Percentiles rank a stretch among this genome's conserved stretches.
These are phyloP conservation scores for Pseudogymnoascus sp. DNA, from an alignment of 2,329 filamentous ascomycete genomes.

Conservation along the genomic window DNA sequence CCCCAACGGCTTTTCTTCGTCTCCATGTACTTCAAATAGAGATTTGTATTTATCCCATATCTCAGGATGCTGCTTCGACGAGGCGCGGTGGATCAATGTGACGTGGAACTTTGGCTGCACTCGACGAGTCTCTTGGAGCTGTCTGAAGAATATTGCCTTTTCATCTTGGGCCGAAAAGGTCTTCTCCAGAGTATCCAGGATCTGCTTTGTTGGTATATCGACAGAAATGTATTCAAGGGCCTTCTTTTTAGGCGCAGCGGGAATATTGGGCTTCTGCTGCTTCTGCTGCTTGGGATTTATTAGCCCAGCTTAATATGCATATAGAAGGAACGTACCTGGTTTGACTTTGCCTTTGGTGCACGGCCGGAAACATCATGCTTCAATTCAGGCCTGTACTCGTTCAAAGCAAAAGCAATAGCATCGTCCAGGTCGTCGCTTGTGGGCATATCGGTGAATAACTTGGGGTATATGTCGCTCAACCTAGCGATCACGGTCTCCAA, in stretches of 20 bases:
- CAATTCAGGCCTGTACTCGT: constrained; percentile 68
- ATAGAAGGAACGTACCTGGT: constrained; percentile 22
- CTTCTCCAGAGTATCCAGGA: constrained; percentile 55
- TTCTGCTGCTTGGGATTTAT: constrained; percentile 19
- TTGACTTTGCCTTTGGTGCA: constrained; percentile 33
- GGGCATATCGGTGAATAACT: constrained; percentile 64
- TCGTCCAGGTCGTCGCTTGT: constrained; percentile 65
- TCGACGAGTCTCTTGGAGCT: constrained; percentile 64
- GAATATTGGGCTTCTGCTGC: constrained; percentile 26
- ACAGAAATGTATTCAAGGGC: constrained; percentile 59
- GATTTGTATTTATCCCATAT: constrained; percentile 68
- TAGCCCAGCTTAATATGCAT: constrained; percentile 8
- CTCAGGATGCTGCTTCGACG: constrained; percentile 49
- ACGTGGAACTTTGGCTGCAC: constrained; percentile 87
- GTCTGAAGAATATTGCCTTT: constrained; percentile 61
- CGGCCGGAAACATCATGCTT: constrained; percentile 65
- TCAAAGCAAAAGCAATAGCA: constrained; percentile 67
- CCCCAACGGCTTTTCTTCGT: constrained; percentile 48
- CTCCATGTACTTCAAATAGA: constrained; percentile 41
- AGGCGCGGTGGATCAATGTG: constrained; percentile 78
- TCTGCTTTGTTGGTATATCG: constrained; percentile 41
- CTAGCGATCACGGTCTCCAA: constrained; percentile 69
- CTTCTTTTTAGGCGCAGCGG: constrained; percentile 39
- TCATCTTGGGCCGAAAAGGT: constrained; percentile 54
- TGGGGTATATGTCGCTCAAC: constrained; percentile 70